Evolutionary conservation across 192 early-diverging fungal genomes (phyloP), one percentile per base, ranked within the genome.

Genomic region (Radiomyces spectabilis): DNA sequence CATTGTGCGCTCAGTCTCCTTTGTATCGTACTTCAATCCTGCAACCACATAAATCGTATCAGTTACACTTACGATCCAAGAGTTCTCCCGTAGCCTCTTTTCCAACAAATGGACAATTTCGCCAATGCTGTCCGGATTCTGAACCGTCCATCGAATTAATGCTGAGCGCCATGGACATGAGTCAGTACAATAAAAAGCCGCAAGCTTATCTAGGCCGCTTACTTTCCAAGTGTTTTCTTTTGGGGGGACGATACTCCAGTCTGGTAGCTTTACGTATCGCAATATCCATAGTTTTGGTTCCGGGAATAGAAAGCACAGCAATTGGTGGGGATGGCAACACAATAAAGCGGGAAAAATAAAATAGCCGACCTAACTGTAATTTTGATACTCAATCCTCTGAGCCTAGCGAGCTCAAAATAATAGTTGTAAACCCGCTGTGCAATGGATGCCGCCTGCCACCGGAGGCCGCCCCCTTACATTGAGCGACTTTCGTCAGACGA

Each of bases 171-270:
- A 32, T 18, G 5, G n/a, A 26, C 29, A 16, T 18, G 3, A 54
- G 51, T 22, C 18, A 8, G 18, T 2, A 13, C 3, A 18, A 16
- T 7, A 26, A 40, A 26, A 0, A 41, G 13, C 29, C 16, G 24
- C 32, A 16, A 16, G 4, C n/a, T 31, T 12, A 35, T 35, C 15
- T 16, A 9, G n/a, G 6, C 5, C 16, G 53, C 56, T 60, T 68
- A 82, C 79, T 71, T 67, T 71, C 69, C 16, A 95, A 87, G 73
- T 98, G 95, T 77, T 96, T 98, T 68, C 89, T 88, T 66, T 98
- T 98, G 41, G 95, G 95, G 3, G 95, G 86, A 13, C 81, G 78
- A 57, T 95, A 91, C 26, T 95, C 93, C 22, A 76, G 54, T 33
- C 83, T 80, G 15, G 89, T 85, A 9, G 93, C 95, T 74, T 98